phyloP scores from a whole-genome alignment of 1,139 yeast species.

The Blastobotrys raffinosifermentans region DNA sequence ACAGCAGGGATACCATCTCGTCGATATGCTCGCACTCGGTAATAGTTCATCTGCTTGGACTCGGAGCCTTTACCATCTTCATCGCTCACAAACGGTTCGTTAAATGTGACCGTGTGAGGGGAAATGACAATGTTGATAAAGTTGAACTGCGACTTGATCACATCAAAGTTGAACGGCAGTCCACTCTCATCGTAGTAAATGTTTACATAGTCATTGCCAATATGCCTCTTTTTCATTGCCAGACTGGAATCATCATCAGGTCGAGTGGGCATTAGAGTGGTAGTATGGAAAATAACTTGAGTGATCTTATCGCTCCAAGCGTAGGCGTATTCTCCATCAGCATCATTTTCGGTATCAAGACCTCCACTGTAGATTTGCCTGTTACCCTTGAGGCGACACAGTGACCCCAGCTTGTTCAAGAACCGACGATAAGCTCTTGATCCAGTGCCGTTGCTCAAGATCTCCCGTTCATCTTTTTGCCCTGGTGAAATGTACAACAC shows the following conservation, averaged over 20 bases:
- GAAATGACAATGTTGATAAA: slow-evolving; percentile 73
- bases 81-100: slow-evolving; percentile 7
- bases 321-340: slow-evolving; percentile 72
- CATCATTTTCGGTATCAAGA: slow-evolving; percentile 58
- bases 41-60: slow-evolving; percentile 32
- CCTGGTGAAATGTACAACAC: slow-evolving; percentile 65
- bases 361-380: slow-evolving; percentile 69
- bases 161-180: slow-evolving; percentile 59
- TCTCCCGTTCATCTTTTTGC: slow-evolving; percentile 59
- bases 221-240: slow-evolving; percentile 70
- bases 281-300: slow-evolving; percentile 71
- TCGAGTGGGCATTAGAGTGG: slow-evolving; percentile 67
- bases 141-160: slow-evolving; percentile 73
- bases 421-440: slow-evolving; percentile 58
- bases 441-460: slow-evolving; percentile 60
- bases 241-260: slow-evolving; percentile 40
- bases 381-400: slow-evolving; percentile 52
- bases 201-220: slow-evolving; percentile 80
- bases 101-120: slow-evolving; percentile 44
- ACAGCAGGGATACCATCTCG: slow-evolving; percentile 70
- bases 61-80: slow-evolving; percentile 4
- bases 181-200: slow-evolving; percentile 75
- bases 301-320: slow-evolving; percentile 67
- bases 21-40: slow-evolving; percentile 57
- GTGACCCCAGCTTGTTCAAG: slow-evolving; percentile 50